Conservation (phyloP, 1,284 basidiomycete species). For the Sanghuangporus weigelae region DNA sequence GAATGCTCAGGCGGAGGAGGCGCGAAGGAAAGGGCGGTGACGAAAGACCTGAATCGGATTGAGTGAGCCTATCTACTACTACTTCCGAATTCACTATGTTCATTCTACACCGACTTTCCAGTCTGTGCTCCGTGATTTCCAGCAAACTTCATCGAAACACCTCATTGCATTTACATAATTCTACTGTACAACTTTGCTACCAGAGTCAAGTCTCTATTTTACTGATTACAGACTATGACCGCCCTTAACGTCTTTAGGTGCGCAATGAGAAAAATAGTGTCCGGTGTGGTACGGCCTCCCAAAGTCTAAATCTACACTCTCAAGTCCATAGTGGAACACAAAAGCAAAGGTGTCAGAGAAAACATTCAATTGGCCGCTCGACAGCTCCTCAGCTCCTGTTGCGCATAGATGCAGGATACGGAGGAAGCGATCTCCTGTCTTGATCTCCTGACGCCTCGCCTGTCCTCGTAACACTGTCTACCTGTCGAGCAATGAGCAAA, state of each 20-base stretch:
- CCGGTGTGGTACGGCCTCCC: too few relatives aligned
- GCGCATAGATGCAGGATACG: background rate
- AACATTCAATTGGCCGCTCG: background rate
- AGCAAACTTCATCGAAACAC: too few relatives aligned
- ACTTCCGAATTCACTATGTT: background rate
- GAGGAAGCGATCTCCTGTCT: background rate
- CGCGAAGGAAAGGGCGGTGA: constrained; percentile 27
- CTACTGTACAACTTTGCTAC: too few relatives aligned
- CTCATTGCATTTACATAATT: too few relatives aligned
- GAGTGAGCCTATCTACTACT: background rate
- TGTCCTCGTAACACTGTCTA: background rate
- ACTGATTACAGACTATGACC: too few relatives aligned
- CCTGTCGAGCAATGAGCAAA: background rate
- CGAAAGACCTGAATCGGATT: background rate
- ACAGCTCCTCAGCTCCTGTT: background rate
- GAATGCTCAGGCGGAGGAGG: constrained; percentile 42
- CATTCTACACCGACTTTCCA: background rate
- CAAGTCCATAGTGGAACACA: background rate
- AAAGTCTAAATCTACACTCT: too few relatives aligned
- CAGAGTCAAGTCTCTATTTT: too few relatives aligned
- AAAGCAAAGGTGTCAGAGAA: background rate
- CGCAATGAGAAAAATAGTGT: too few relatives aligned
- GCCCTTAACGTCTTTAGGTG: too few relatives aligned
- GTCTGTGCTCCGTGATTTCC: background rate
- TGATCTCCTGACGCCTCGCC: background rate